These are phyloP conservation scores for Pseudogymnoascus destructans DNA, from an alignment of 2,329 filamentous ascomycete species.

Conservation along the genomic window DNA sequence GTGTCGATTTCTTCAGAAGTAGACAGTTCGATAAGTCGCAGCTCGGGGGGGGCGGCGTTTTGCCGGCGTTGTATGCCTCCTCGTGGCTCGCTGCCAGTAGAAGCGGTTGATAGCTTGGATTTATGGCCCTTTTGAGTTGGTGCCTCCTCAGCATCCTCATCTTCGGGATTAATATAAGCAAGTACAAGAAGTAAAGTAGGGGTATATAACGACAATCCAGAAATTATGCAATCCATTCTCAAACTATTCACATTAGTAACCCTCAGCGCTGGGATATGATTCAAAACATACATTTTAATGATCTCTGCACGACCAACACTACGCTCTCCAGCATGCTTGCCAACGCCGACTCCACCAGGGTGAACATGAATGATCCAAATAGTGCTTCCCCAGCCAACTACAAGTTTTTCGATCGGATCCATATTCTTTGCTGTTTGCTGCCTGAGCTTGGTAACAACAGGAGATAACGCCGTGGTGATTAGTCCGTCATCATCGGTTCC, in stretches of 20 bases:
- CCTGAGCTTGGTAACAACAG: conserved; percentile 35
- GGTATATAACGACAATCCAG: conserved; percentile 92
- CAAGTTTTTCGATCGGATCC: conserved; percentile 56
- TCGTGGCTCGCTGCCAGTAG: conserved; percentile 43
- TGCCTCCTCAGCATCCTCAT: conserved; percentile 33
- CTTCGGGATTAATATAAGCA: conserved; percentile 70
- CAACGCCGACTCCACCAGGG: conserved; percentile 53
- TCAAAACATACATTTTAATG: conserved; percentile 64
- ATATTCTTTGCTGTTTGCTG: conserved; percentile 36
- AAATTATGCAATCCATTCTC: conserved; percentile 94
- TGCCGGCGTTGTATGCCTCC: conserved; percentile 57
- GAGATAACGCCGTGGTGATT: conserved; percentile 27
- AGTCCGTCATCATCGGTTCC: conserved; percentile 52
- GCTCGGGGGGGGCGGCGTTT: conserved; percentile 73
- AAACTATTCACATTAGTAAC: conserved; percentile 41
- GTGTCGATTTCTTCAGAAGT: conserved; percentile 76
- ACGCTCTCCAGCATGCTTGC: conserved; percentile 54
- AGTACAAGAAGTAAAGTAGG: conserved; percentile 81
- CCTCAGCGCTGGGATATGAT: background rate
- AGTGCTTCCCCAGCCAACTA: conserved; percentile 91
- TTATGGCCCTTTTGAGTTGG: conserved; percentile 31
- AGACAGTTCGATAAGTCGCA: conserved; percentile 78
- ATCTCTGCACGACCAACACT: conserved; percentile 76
- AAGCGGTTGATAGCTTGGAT: conserved; percentile 31
- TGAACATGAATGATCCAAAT: conserved; percentile 94